phyloP scores from a whole-genome alignment of 1,139 yeast genomes.

The Martiniozyma asiatica region DNA sequence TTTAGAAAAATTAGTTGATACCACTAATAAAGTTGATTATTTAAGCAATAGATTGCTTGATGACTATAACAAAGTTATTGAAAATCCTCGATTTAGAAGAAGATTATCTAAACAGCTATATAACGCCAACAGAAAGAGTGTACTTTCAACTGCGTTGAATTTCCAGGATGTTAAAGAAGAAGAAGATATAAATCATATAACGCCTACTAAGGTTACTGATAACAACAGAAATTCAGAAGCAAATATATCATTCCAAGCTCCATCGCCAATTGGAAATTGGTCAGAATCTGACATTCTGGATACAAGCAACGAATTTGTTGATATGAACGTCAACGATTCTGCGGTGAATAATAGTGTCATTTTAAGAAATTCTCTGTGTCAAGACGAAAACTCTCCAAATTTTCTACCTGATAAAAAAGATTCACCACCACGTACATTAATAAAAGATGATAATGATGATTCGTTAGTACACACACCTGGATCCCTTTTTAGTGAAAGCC shows the following conservation, averaged over 20 bases:
- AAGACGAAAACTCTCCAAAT: too few relatives aligned
- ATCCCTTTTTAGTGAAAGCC: too few relatives aligned
- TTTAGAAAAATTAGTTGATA: conserved; percentile 20
- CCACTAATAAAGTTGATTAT: conserved; percentile 50
- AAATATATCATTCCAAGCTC: conserved; percentile 19
- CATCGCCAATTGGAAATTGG: conserved; percentile 25
- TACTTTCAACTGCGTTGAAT: conserved; percentile 13
- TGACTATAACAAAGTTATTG: conserved; percentile 36
- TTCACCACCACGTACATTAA: too few relatives aligned
- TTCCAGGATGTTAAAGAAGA: conserved; percentile 9
- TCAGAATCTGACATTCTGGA: conserved; percentile 17
- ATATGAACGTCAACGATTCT: conserved; percentile 6
- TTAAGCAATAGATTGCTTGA: conserved; percentile 71
- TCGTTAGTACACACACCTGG: too few relatives aligned
- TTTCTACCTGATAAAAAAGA: too few relatives aligned
- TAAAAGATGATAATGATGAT: too few relatives aligned
- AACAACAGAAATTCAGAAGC: conserved; percentile 9
- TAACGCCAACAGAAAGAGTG: conserved; percentile 14
- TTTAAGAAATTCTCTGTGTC: too few relatives aligned
- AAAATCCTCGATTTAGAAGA: conserved; percentile 10
- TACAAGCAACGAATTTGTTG: conserved; percentile 7
- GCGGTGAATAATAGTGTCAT: too few relatives aligned
- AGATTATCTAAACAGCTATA: conserved; percentile 15
- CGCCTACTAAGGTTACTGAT: conserved; percentile 4
- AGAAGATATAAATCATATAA: conserved; percentile 1